phyloP scores from a whole-genome alignment of 306 rosid genomes.

The Dalbergia oliveri region DNA sequence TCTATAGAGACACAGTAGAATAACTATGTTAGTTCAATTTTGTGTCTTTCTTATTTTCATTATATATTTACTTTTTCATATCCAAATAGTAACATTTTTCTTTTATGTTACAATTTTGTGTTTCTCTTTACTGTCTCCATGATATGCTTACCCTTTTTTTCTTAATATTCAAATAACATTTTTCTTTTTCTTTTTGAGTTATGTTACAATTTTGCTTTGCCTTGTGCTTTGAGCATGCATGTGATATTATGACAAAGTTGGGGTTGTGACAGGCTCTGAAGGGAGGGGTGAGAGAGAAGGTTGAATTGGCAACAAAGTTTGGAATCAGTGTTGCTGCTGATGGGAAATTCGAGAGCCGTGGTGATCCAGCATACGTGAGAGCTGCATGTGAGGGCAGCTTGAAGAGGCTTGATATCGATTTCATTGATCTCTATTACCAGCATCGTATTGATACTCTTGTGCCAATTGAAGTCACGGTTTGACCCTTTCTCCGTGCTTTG shows the following conservation, averaged over 20 bases:
- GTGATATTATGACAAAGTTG: neutral
- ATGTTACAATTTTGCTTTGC: neutral
- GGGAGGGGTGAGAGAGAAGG: conserved; percentile 50
- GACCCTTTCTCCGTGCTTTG: neutral
- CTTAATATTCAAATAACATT: too few species aligned
- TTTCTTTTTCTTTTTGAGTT: neutral
- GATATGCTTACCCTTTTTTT: neutral
- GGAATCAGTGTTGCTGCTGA: conserved; percentile 20
- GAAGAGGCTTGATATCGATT: conserved; percentile 57
- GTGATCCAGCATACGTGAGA: conserved; percentile 66
- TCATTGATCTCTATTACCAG: conserved; percentile 71
- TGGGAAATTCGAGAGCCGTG: conserved; percentile 45
- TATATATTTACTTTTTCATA: too few species aligned
- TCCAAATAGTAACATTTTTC: too few species aligned
- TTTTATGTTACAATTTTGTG: neutral
- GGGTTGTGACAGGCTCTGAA: conserved; percentile 49
- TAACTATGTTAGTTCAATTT: too few species aligned
- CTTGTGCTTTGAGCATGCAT: neutral
- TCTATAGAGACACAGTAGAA: too few species aligned
- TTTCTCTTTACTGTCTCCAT: too few species aligned
- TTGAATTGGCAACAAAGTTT: conserved; percentile 60
- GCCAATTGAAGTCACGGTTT: conserved; percentile 73
- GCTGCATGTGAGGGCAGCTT: conserved; percentile 66
- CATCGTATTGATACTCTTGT: conserved; percentile 62
- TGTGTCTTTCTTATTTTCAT: neutral